Evolutionary conservation across 176 grass and related monocot species (phyloP).

Genomic region (Alopecurus myosuroides): DNA sequence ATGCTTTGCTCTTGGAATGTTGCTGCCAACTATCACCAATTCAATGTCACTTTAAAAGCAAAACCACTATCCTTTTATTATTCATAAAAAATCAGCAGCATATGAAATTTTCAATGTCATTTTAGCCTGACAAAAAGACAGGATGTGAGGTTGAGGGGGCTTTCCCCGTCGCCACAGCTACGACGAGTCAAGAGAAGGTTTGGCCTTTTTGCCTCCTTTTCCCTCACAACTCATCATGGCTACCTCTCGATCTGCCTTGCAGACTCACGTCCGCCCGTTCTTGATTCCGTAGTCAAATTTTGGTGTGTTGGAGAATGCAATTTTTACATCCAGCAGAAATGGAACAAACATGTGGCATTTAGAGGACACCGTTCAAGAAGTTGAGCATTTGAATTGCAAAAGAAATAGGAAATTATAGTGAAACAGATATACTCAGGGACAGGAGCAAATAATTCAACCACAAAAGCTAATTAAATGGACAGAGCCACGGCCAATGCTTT

Average conservation of each 20-base stretch:
- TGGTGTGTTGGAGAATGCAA: neutral
- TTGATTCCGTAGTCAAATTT: slow-evolving; percentile 3
- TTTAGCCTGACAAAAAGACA: neutral
- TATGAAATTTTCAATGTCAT: neutral
- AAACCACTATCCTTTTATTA: neutral
- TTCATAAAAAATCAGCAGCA: neutral
- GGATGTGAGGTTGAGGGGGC: slow-evolving; percentile 12
- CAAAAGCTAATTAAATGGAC: neutral
- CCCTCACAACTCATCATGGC: slow-evolving; percentile 21
- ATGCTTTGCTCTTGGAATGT: slow-evolving; percentile 3
- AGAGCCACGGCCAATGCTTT: neutral
- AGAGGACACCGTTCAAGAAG: neutral
- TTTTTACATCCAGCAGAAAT: slow-evolving; percentile 1
- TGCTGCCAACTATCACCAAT: slow-evolving; percentile 5
- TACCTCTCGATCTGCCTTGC: neutral
- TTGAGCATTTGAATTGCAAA: neutral
- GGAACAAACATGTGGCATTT: neutral
- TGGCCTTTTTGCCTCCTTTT: slow-evolving; percentile 17
- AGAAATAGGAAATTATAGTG: neutral
- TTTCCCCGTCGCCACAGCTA: neutral
- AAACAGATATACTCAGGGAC: neutral
- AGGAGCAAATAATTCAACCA: slow-evolving; percentile 2
- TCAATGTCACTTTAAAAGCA: slow-evolving; percentile 9
- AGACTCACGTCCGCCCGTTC: neutral
- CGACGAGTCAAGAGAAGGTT: slow-evolving; percentile 16